Base-by-base conservation (phyloP, 1,139 yeast species). In the Candida mesenterica region DNA sequence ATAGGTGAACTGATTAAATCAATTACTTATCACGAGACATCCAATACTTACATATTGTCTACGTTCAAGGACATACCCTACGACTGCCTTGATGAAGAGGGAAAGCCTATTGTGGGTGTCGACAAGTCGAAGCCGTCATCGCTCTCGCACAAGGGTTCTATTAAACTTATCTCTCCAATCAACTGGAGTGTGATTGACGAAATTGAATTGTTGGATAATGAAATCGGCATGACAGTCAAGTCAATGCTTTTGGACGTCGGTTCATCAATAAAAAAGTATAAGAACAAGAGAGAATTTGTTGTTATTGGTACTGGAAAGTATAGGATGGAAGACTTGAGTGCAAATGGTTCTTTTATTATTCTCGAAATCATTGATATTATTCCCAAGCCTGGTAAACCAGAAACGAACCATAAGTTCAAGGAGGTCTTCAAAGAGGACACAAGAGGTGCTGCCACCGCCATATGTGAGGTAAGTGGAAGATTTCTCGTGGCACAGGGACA, bases 361-460 rank as follows among this genome's bases (percentile, higher is more conserved):
- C 81, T 66, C 48, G 96, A 89, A 45, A 71, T 87, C 28, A 82
- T 85, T 36, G 90, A 82, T 43, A 85, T 89, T 55, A 88, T 88
- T 42, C 96, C 97, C 0, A 96, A 89, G 51, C 94, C 94, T 1
- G 92, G 85, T 0, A 76, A 72, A 41, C 96, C 97, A 0, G 95
- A 88, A 49, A 82, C 90, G 2, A 82, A 81, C 46, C 86, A 77
- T 55, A 85, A 83, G 56, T 71, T 92, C 47, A 87, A 87, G 52
- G 79, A 80, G 45, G 70, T 86, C n/a, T 79, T 78, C 38, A 72
- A 76, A 31, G 97, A 90, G 58, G 79, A 77, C 26, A 78, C 88
- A 1, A 81, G 84, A 48, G 97, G 97, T 9, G 90, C 96, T 1
- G 92, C 85, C 1, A 79, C 95, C 1, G 70, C 87, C 4, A 68